phyloP scores from a whole-genome alignment of 2,329 filamentous ascomycete genomes.

The Beauveria asiatica region DNA sequence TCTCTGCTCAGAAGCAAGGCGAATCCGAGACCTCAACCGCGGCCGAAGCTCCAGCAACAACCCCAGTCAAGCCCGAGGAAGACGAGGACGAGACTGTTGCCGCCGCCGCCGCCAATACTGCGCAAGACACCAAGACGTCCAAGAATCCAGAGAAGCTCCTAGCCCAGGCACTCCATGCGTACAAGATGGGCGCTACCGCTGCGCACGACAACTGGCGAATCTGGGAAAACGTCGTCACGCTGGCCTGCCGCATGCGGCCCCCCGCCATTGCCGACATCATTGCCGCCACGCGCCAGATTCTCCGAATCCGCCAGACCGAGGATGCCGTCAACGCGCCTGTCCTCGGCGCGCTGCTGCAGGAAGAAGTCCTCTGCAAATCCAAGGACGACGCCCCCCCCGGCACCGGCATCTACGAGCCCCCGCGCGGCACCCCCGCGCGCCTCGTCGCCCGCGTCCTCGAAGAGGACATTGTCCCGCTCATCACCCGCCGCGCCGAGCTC shows the following conservation, averaged over 20 bases:
- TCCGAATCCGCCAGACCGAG: slow-evolving; percentile 72
- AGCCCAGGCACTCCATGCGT: slow-evolving; percentile 69
- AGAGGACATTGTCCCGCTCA: slow-evolving; percentile 66
- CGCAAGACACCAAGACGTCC: slow-evolving; percentile 11
- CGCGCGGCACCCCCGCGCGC: slow-evolving; percentile 51
- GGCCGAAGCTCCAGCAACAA: background rate
- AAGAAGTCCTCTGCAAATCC: slow-evolving; percentile 48
- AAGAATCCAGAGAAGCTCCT: slow-evolving; percentile 54
- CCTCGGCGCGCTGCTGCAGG: slow-evolving; percentile 61
- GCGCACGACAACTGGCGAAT: slow-evolving; percentile 85
- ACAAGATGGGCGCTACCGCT: slow-evolving; percentile 77
- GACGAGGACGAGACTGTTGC: slow-evolving; percentile 13
- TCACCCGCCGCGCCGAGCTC: slow-evolving; percentile 68
- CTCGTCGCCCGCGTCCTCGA: slow-evolving; percentile 68
- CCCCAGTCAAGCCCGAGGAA: slow-evolving; percentile 13
- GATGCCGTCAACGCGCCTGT: slow-evolving; percentile 68
- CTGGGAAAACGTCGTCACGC: slow-evolving; percentile 92
- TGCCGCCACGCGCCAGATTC: slow-evolving; percentile 63
- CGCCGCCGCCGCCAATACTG: slow-evolving; percentile 22
- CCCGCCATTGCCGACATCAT: slow-evolving; percentile 69
- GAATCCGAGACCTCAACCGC: slow-evolving; percentile 14
- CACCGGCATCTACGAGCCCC: slow-evolving; percentile 25
- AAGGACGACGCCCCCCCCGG: slow-evolving; percentile 23
- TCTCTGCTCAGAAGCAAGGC: slow-evolving; percentile 29
- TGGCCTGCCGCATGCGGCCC: slow-evolving; percentile 69